Evolutionary conservation across 441 rosid species (phyloP).

Genomic region (Arabidopsis lyrata): DNA sequence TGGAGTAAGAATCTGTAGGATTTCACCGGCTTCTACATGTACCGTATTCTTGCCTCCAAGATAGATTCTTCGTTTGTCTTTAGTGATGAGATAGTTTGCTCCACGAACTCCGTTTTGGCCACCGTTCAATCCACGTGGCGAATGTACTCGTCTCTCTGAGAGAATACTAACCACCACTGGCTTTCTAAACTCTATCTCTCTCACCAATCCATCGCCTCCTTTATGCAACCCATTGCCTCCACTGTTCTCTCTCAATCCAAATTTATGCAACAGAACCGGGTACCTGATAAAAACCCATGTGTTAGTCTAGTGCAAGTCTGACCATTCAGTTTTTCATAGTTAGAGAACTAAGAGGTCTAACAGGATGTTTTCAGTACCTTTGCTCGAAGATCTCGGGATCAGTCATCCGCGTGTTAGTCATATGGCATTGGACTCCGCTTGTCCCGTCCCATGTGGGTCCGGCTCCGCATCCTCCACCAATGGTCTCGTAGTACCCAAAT

Average conservation of each 20-base stretch:
- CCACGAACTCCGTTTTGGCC: constrained; percentile 87
- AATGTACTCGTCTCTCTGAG: constrained; percentile 93
- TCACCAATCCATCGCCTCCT: constrained; percentile 86
- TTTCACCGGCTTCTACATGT: constrained; percentile 76
- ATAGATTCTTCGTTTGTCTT: constrained; percentile 64
- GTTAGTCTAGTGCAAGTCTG: constrained; percentile 22
- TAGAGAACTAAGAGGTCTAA: background rate
- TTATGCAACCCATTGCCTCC: constrained; percentile 79
- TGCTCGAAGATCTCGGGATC: constrained; percentile 98
- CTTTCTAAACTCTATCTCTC: constrained; percentile 89
- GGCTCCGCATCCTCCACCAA: constrained; percentile 95
- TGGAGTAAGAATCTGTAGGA: constrained; percentile 86
- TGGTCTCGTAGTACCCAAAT: constrained; percentile 93
- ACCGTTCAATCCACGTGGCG: constrained; percentile 84
- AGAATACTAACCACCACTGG: constrained; percentile 86
- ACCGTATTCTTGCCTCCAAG: constrained; percentile 92
- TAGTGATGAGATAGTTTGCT: constrained; percentile 68
- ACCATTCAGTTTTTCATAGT: background rate
- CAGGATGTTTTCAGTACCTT: constrained; percentile 45
- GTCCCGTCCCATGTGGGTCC: constrained; percentile 93
- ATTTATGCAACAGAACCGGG: constrained; percentile 82
- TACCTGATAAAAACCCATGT: constrained; percentile 45
- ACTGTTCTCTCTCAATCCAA: constrained; percentile 81
- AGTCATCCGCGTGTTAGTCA: constrained; percentile 98
- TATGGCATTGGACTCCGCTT: constrained; percentile 95